phyloP scores from a whole-genome alignment of 2,329 filamentous ascomycete genomes.

The Hymenoscyphus albidus region DNA sequence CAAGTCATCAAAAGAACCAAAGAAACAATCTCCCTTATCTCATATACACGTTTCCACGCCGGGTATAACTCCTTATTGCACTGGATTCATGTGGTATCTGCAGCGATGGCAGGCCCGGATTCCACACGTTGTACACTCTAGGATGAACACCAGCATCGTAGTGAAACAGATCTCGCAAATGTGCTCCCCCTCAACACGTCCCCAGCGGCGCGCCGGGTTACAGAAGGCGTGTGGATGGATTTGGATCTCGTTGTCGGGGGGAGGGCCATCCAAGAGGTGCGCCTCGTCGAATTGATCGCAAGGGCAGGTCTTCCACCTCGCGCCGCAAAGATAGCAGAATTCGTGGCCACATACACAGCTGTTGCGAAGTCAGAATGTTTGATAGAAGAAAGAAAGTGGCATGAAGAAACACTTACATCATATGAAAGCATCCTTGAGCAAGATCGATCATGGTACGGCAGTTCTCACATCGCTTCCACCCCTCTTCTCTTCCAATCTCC shows the following conservation, averaged over 20 bases:
- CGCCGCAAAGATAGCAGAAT: neutral
- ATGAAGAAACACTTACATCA: constrained; percentile 44
- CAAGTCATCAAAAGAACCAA: too few relatives aligned
- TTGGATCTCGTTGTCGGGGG: neutral
- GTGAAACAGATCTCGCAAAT: neutral
- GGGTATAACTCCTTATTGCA: neutral
- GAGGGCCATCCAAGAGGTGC: neutral
- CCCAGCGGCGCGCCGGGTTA: neutral
- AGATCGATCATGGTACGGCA: constrained; percentile 50
- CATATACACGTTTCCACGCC: neutral
- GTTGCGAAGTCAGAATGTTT: neutral
- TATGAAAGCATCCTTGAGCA: constrained; percentile 51
- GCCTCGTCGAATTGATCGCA: neutral
- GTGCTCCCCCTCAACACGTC: neutral
- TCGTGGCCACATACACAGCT: neutral
- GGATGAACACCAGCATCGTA: neutral
- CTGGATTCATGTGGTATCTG: neutral
- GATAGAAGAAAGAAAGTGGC: neutral
- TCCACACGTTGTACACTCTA: neutral
- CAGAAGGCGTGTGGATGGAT: neutral
- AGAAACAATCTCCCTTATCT: neutral
- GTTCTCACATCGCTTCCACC: constrained; percentile 49
- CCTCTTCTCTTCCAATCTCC: constrained; percentile 38
- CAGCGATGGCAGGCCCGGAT: neutral
- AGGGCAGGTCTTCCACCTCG: neutral